These are phyloP conservation scores for Fagus sylvatica DNA, from an alignment of 306 rosid species.

Conservation along the genomic window DNA sequence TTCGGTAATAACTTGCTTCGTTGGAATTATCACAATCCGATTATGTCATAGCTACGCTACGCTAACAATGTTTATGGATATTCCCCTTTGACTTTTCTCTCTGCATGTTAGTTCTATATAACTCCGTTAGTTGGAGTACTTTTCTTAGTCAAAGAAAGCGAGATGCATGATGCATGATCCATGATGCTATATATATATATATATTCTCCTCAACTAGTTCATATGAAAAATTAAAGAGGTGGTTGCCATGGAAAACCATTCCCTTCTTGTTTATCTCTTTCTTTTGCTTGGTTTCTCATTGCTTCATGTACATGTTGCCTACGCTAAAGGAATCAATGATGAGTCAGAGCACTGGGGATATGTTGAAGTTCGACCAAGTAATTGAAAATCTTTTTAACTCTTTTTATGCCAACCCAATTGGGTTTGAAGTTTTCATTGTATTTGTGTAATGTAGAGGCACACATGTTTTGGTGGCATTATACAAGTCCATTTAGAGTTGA, in stretches of 20 bases:
- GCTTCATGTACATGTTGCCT: not conserved
- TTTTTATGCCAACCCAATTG: too few species aligned
- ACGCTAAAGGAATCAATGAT: not conserved
- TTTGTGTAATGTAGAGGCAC: not conserved
- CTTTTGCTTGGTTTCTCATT: not conserved
- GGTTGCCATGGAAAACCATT: not conserved
- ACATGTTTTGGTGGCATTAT: slow-evolving; percentile 1
- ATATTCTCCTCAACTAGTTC: not conserved
- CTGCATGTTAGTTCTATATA: too few species aligned
- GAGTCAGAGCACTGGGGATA: not conserved
- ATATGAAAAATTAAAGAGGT: not conserved
- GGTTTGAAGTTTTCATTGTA: not conserved
- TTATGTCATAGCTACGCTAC: too few species aligned
- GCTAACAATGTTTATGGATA: too few species aligned
- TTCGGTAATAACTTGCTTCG: too few species aligned
- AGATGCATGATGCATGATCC: too few species aligned
- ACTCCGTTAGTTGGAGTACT: too few species aligned
- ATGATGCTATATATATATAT: too few species aligned
- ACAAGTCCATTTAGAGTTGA: not conserved
- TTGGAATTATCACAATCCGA: too few species aligned
- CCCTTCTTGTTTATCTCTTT: not conserved
- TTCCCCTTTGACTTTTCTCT: too few species aligned
- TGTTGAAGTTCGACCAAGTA: slow-evolving; percentile 4
- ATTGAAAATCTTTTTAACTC: not conserved
- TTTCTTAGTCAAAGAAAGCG: too few species aligned